These are phyloP conservation scores for Colletotrichum cordylinicola DNA, from an alignment of 2,329 filamentous ascomycete genomes.

Conservation along the genomic window DNA sequence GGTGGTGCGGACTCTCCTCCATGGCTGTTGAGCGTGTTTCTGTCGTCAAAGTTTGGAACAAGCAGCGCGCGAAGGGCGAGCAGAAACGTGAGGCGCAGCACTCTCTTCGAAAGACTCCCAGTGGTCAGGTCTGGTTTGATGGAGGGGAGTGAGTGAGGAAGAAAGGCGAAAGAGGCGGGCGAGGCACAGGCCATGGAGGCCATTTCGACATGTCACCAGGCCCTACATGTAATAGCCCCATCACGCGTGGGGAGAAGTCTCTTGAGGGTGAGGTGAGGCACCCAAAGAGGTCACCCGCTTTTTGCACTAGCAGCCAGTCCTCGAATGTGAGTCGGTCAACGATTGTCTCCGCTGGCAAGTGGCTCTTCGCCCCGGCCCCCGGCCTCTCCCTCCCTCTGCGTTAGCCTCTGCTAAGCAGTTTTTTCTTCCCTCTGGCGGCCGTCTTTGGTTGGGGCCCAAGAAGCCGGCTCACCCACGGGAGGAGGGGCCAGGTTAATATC, in stretches of 20 bases:
- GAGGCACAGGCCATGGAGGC: not conserved
- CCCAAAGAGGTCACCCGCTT: not conserved
- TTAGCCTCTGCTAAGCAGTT: not conserved
- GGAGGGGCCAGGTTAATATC: constrained; percentile 16
- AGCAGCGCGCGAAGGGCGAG: not conserved
- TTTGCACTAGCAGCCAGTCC: not conserved
- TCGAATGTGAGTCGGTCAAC: not conserved
- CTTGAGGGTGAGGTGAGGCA: not conserved
- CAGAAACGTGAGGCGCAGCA: not conserved
- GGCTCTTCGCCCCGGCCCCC: not conserved
- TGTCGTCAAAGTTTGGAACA: not conserved
- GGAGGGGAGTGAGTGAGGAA: not conserved
- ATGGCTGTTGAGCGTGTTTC: not conserved
- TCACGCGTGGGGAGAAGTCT: not conserved
- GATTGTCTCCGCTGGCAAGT: not conserved
- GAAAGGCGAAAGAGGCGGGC: not conserved
- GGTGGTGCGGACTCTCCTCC: not conserved
- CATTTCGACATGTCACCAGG: not conserved
- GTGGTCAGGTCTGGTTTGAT: not conserved
- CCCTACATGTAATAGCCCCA: not conserved
- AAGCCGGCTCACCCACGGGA: constrained; percentile 20
- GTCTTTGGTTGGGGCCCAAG: constrained; percentile 19
- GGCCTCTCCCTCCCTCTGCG: not conserved
- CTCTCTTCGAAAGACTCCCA: not conserved
- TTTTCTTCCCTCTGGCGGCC: not conserved